Conservation (phyloP, 306 rosid genomes). For the Spatholobus suberectus region DNA sequence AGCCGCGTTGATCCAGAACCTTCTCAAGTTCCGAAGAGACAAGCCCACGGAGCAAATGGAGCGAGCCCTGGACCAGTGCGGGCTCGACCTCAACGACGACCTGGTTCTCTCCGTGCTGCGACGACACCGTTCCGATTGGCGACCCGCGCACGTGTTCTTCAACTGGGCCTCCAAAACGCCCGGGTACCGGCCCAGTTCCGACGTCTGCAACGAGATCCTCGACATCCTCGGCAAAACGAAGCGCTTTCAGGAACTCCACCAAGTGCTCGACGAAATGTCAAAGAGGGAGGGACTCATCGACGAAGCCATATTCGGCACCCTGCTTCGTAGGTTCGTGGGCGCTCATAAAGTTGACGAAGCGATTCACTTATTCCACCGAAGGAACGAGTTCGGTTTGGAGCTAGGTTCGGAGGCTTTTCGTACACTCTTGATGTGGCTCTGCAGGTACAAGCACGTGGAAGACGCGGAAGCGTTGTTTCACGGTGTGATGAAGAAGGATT, state of each 20-base stretch:
- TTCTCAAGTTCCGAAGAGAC: conserved; percentile 68
- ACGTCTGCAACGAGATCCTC: conserved; percentile 61
- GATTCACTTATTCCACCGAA: conserved; percentile 49
- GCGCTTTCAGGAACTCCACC: conserved; percentile 58
- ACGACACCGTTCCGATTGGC: conserved; percentile 81
- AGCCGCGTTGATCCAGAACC: conserved; percentile 58
- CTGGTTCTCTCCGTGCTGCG: conserved; percentile 67
- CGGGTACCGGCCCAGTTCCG: conserved; percentile 48
- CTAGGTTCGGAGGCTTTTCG: conserved; percentile 57
- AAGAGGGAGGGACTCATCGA: conserved; percentile 54
- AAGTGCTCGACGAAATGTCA: conserved; percentile 79
- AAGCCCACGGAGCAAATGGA: conserved; percentile 61
- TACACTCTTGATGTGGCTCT: conserved; percentile 72
- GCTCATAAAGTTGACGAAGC: conserved; percentile 78
- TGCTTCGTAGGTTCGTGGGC: conserved; percentile 62
- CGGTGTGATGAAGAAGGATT: conserved; percentile 42
- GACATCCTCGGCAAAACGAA: conserved; percentile 66
- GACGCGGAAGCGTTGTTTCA: conserved; percentile 75
- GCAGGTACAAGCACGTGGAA: conserved; percentile 77
- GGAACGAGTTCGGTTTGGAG: conserved; percentile 62
- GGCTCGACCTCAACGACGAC: conserved; percentile 45
- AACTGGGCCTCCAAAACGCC: conserved; percentile 60
- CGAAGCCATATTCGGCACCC: conserved; percentile 50
- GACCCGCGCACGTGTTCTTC: conserved; percentile 65
- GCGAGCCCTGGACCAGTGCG: conserved; percentile 61